Evolutionary conservation across 2,329 filamentous ascomycete species (phyloP), one percentile per base, ranked within the genome.

Genomic region (Chaetothyriales sp.): DNA sequence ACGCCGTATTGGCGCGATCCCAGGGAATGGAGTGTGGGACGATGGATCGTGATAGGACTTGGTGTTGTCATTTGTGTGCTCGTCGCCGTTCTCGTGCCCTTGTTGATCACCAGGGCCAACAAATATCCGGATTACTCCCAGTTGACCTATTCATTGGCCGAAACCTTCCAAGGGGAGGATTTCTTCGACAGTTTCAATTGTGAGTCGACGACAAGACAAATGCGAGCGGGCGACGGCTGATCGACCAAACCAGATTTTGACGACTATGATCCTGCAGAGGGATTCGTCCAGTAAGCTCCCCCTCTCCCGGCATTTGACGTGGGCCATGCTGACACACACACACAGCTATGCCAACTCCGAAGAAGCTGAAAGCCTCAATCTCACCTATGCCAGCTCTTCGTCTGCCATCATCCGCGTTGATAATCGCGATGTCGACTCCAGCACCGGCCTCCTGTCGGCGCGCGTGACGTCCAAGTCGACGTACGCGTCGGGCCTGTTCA

Each of bases 401-500:
- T 71, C 76, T 0, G 80, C 80, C 8, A 60, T 84, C 18, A 63
- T 85, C 28, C 71, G 84, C 46, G 81, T 84, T 40, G 85, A 89
- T 66, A 68, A 75, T 62, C 74, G 66, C 51, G 83, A 80, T 28
- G 58, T 65, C 44, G 75, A 76, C 54, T 75, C 77, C 1, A 60
- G 69, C 33, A 70, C 68, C 4, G 86, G 86, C 40, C 83, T 87
- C 44, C 70, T 73, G 46, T 88, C 84, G n/a, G 80, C 87, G 25
- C 81, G 87, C 18, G 68, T 94, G n/a, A 77, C 79, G 47, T 85
- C 81, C 66, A 81, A 78, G 50, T 71, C 77, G 47, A 66, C 71
- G 2, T 89, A 80, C 65, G 77, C 73, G 25, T 73, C 80, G 58
- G 84, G 82, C 0, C 74, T 88, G 6, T 79, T 87, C 59, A 80